Base-by-base conservation (phyloP, 495 filamentous ascomycete genomes). In the Penicillium steckii region DNA sequence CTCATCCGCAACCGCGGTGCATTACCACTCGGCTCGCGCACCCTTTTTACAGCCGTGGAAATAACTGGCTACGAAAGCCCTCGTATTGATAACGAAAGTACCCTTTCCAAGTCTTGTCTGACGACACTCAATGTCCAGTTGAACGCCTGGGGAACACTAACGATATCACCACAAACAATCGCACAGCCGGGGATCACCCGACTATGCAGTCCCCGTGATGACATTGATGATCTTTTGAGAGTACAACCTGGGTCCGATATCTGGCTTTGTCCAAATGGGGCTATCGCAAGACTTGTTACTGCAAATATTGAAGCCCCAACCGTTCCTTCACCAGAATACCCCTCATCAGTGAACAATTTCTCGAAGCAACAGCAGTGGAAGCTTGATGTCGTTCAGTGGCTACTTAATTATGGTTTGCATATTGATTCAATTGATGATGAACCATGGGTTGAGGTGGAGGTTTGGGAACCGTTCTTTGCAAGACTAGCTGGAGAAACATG, bases 191-290 rank as follows among this genome's bases (percentile, higher is more conserved):
- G 74, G 5, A 66, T 77, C n/a, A 52, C 52, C 37, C 70, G 67
- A 26, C 59, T 77, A 13, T 57, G 48, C 15, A 59, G 53, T 18
- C 65, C 64, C 35, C 56, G 47, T 4, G 56, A 56, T 26, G 44
- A 61, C n/a, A 55, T 54, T 30, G 18, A 58, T 18, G 56, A 66
- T 19, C 8, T 62, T 9, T 35, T 52, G 2, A 55, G 58, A 30
- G 45, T 61, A 8, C 57, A 59, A 7, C 57, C 66, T 26, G 72
- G 68, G 3, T 59, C 59, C 1, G 74, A 77, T 52, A 52, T 81
- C n/a, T 80, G 77, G 77, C 66, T 81, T 17, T 72, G 73, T 33
- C 78, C 78, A 3, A 73, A 70, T 38, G 77, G 78, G 18, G 73
- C 72, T 13, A 65, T 79, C 53, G 76, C 76, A 5, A 71, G 71